Evolutionary conservation across 2,329 filamentous ascomycete genomes (phyloP).

Genomic region (Colletotrichum karsti): DNA sequence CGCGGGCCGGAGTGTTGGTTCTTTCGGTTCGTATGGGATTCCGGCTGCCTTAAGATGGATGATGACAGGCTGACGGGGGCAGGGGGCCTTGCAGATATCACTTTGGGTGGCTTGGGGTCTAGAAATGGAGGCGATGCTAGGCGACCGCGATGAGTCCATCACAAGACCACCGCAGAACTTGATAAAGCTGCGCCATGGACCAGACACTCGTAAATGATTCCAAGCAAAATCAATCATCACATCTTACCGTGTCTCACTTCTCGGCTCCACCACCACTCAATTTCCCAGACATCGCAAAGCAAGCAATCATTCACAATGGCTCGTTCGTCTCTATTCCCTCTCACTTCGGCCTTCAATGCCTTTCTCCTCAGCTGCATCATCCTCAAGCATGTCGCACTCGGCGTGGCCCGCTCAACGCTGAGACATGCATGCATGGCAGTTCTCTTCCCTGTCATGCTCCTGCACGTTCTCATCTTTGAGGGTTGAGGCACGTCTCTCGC

Average conservation of each 20-base stretch:
- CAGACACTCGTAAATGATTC: background rate
- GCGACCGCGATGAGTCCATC: background rate
- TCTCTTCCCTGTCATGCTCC: conserved; percentile 21
- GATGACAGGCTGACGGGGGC: background rate
- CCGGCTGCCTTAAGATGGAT: background rate
- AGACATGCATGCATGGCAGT: conserved; percentile 12
- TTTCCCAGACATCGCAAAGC: background rate
- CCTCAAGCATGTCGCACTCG: conserved; percentile 21
- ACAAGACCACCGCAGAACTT: background rate
- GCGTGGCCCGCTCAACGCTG: conserved; percentile 1
- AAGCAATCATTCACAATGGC: conserved; percentile 1
- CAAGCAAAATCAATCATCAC: background rate
- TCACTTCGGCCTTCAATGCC: conserved; percentile 16
- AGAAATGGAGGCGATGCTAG: conserved; percentile 2
- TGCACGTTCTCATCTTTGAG: conserved; percentile 19
- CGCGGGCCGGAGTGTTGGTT: background rate
- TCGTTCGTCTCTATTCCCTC: conserved; percentile 5
- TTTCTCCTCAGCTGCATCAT: conserved; percentile 20
- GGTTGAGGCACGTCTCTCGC: conserved; percentile 13
- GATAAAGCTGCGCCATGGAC: background rate
- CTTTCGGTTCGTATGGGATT: background rate
- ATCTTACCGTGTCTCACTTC: background rate
- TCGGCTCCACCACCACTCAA: background rate
- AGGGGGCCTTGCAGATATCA: background rate
- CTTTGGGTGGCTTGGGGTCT: background rate